Conservation (phyloP, 306 rosid species). For the Erythrophleum fordii region DNA sequence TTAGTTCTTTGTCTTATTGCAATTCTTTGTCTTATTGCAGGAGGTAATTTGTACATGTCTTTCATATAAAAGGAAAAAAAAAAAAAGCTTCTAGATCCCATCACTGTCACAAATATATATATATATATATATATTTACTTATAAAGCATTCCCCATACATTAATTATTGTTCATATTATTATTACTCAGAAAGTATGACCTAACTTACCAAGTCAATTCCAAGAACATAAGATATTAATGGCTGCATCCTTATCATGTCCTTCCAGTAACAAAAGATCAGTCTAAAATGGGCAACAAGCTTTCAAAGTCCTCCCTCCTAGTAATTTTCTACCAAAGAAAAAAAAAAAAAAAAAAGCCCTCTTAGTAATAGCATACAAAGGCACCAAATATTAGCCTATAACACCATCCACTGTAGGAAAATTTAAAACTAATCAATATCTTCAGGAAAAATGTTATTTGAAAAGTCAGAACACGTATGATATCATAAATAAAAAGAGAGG, state of each 20-base stretch:
- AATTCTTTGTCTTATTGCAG: neutral
- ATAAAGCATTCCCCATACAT: neutral
- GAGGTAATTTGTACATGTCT: neutral
- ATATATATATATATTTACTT: neutral
- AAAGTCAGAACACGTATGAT: too few relatives aligned
- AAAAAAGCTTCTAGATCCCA: neutral
- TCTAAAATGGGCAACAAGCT: neutral
- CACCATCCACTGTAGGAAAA: neutral
- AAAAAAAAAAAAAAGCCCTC: neutral
- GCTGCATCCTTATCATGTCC: neutral
- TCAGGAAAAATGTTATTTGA: neutral
- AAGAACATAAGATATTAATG: conserved; percentile 1
- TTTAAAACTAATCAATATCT: neutral
- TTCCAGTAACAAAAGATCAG: conserved; percentile 11
- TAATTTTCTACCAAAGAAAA: neutral
- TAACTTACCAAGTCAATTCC: conserved; percentile 2
- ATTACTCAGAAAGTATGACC: neutral
- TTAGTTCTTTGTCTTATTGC: neutral
- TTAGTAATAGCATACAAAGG: neutral
- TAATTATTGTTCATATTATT: neutral
- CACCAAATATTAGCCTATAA: neutral
- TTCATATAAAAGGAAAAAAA: too few relatives aligned
- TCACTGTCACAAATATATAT: neutral
- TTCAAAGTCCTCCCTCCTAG: neutral
- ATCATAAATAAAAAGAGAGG: neutral